Evolutionary conservation across 208 protist species (phyloP).

Genomic region (Crithidia bombi): DNA sequence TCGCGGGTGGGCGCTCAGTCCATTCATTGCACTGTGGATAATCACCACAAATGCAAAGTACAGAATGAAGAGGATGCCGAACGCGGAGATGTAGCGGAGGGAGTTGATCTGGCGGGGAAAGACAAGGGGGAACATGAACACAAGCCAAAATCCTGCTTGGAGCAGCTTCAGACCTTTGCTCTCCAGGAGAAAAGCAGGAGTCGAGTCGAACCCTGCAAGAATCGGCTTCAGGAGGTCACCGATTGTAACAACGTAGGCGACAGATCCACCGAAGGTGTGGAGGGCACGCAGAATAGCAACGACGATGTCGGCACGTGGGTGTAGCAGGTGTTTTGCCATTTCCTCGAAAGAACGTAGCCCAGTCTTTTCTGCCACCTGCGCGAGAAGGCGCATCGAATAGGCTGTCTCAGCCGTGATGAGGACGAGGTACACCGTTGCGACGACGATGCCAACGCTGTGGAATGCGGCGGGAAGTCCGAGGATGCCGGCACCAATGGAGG

Average conservation of each 20-base stretch:
- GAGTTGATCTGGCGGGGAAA: constrained; percentile 59
- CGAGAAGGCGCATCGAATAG: constrained; percentile 55
- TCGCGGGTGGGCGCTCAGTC: constrained; percentile 25
- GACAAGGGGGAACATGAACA: constrained; percentile 61
- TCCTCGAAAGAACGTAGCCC: constrained; percentile 40
- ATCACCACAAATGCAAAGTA: constrained; percentile 54
- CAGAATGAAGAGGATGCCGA: constrained; percentile 57
- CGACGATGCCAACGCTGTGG: constrained; percentile 40
- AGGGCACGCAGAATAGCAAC: constrained; percentile 38
- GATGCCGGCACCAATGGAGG: constrained; percentile 55
- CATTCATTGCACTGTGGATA: constrained; percentile 51
- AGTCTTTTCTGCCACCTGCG: constrained; percentile 34
- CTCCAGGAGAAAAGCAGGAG: constrained; percentile 23
- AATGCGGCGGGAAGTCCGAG: constrained; percentile 54
- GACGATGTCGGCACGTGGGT: constrained; percentile 16
- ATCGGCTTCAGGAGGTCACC: constrained; percentile 51
- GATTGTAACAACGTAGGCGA: constrained; percentile 60
- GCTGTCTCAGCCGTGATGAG: constrained; percentile 38
- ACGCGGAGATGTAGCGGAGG: constrained; percentile 61
- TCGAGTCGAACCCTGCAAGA: constrained; percentile 16
- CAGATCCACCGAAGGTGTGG: constrained; percentile 42
- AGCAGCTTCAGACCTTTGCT: constrained; percentile 28
- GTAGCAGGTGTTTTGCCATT: constrained; percentile 43
- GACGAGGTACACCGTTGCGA: constrained; percentile 39
- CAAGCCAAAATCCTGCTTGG: constrained; percentile 31